phyloP scores from a whole-genome alignment of 2,329 filamentous ascomycete species.

The Ceratocystis ficicola region DNA sequence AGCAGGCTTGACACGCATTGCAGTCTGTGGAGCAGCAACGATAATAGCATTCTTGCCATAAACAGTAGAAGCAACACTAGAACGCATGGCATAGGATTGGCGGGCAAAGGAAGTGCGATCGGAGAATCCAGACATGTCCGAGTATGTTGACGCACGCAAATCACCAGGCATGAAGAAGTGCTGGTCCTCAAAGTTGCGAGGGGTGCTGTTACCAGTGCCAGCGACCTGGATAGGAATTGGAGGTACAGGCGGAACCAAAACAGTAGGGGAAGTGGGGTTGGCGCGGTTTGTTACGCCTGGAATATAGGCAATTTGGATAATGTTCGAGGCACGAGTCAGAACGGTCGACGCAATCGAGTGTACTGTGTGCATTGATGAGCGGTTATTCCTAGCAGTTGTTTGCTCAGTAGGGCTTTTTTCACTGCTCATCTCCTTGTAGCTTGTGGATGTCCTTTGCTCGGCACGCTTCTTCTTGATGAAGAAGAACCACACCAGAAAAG shows the following conservation, averaged over 20 bases:
- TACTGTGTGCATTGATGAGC: constrained; percentile 73
- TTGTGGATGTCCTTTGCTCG: constrained; percentile 12
- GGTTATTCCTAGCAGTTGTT: constrained; percentile 43
- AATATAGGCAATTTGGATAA: constrained; percentile 98
- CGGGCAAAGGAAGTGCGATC: constrained; percentile 51
- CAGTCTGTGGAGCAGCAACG: constrained; percentile 69
- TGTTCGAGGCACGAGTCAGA: constrained; percentile 89
- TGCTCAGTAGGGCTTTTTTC: constrained; percentile 24
- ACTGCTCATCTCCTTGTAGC: constrained; percentile 39
- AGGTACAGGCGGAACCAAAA: constrained; percentile 83
- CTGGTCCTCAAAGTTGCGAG: constrained; percentile 55
- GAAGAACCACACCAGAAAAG: constrained; percentile 78
- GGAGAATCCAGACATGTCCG: constrained; percentile 53
- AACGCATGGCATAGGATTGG: constrained; percentile 48
- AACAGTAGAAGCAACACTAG: constrained; percentile 81
- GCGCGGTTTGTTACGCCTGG: constrained; percentile 92
- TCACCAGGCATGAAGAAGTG: constrained; percentile 91
- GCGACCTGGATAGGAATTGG: constrained; percentile 66
- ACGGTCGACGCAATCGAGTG: constrained; percentile 91
- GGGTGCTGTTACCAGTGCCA: constrained; percentile 34
- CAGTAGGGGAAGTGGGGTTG: constrained; percentile 64
- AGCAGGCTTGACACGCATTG: constrained; percentile 76
- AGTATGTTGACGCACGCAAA: constrained; percentile 82
- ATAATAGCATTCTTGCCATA: constrained; percentile 86
- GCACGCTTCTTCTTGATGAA: constrained; percentile 69